Base-by-base conservation (phyloP, 768 basidiomycete species). In the Melanogaster broomeanus region DNA sequence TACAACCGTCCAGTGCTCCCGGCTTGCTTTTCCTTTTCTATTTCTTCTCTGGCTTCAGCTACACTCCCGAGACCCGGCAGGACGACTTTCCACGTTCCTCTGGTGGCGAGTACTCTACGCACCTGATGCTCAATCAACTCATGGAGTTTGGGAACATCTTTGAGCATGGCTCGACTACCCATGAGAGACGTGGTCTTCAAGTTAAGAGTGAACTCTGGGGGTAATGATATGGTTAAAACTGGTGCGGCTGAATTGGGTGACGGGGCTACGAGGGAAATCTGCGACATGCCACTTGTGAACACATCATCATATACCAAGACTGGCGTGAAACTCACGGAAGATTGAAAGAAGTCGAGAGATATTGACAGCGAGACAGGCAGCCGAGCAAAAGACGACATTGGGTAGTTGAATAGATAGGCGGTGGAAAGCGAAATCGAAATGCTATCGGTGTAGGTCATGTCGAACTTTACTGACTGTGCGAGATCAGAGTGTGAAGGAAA, bases 121-220 rank as follows among this genome's bases (percentile, higher is more conserved):
- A 97, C 81, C 68, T 96, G 90, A 57, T 87, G 82, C 56, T 90
- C 81, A 45, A 99, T 92, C 45, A 99, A 78, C 66, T 99, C 95
- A 59, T 98, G 95, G 15, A 98, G 76, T 69, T 99, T 99, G 22
- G 97, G 96, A 1, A 99, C 90, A 63, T 99, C 94, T 53, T 93
- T 93, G 1, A 99, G 79, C 71, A 98, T 97, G n/a, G 97, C 95
- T 40, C 96, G 85, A 58, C 91, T 94, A 18, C 97, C 97, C 76
- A 98, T 86, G 4, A 98, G 79, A 24, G 94, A 98, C 7, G 86
- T 92, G 11, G 92, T 94, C 44, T 87, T 83, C 38, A 99, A 77
- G 60, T 89, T 84, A 18, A 99, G 83, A 15, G 83, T 83, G 62
- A 99, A 97, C 61, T 91, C 85, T 2, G 93, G 88, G 22, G 89